Conservation (phyloP, 306 rosid species). For the Styphnolobium japonicum region DNA sequence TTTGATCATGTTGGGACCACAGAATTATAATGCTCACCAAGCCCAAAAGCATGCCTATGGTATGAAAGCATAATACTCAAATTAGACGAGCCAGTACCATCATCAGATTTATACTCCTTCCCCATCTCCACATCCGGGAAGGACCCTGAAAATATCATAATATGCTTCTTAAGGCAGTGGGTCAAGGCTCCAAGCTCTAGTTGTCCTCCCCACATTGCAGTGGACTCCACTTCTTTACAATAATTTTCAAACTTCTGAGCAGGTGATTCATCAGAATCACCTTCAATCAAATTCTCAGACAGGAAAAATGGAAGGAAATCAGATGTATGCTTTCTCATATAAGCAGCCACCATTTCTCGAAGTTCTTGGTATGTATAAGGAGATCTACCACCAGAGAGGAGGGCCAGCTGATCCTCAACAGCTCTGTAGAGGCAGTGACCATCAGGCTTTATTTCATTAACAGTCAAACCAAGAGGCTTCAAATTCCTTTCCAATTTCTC, state of each 20-base stretch:
- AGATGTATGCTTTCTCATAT: conserved; percentile 70
- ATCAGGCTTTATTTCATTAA: conserved; percentile 83
- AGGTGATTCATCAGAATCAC: conserved; percentile 46
- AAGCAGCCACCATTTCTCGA: conserved; percentile 71
- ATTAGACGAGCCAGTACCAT: conserved; percentile 28
- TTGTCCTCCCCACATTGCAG: conserved; percentile 98
- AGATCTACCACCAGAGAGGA: conserved; percentile 54
- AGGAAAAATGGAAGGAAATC: conserved; percentile 80
- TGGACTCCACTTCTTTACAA: conserved; percentile 84
- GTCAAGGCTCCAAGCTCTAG: conserved; percentile 92
- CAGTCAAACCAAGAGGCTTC: conserved; percentile 72
- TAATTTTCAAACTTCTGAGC: conserved; percentile 67
- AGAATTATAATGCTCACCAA: conserved; percentile 93
- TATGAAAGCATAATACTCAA: conserved; percentile 75
- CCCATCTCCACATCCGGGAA: conserved; percentile 99
- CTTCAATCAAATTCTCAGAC: conserved; percentile 57
- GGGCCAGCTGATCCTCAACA: conserved; percentile 71
- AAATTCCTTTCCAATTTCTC: conserved; percentile 77
- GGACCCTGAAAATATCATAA: conserved; percentile 87
- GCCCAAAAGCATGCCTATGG: conserved; percentile 93
- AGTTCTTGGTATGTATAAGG: conserved; percentile 74
- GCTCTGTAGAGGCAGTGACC: conserved; percentile 97
- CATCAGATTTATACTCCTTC: conserved; percentile 68
- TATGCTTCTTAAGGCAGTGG: conserved; percentile 75
- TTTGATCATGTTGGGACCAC: conserved; percentile 59